A percentile compares a stretch with the other conserved stretches of the same genome.
Evolutionary conservation across 2,329 filamentous ascomycete species (phyloP).

Genomic region (Geosmithia morbida): DNA sequence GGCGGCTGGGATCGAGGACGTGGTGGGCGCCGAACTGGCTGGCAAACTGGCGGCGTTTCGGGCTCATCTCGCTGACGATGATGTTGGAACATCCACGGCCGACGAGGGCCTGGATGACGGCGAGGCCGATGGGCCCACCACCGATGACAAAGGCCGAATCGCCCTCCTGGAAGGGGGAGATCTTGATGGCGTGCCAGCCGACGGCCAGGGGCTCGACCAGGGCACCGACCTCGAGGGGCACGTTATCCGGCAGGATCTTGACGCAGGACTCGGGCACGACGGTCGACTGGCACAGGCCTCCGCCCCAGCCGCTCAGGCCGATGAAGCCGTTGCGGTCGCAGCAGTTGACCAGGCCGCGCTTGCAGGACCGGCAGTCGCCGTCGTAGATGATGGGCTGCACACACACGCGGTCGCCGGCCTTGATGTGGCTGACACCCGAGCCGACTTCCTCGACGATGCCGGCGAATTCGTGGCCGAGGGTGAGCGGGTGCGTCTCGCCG

Average conservation of each 20-base stretch:
- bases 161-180: conserved; percentile 21
- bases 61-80: conserved; percentile 29
- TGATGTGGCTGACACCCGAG: conserved; percentile 26
- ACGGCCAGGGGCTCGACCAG: conserved; percentile 38
- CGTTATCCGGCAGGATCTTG: conserved; percentile 32
- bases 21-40: conserved; percentile 26
- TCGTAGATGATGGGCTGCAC: conserved; percentile 47
- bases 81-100: conserved; percentile 31
- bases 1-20: conserved; percentile 22
- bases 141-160: conserved; percentile 33
- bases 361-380: conserved; percentile 38
- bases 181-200: conserved; percentile 27
- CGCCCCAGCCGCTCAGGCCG: conserved; percentile 26
- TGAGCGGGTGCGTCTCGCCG: conserved; percentile 39
- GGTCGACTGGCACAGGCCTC: conserved; percentile 39
- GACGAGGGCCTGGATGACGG: conserved; percentile 28
- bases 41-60: conserved; percentile 24
- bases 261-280: conserved; percentile 33
- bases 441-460: conserved; percentile 47
- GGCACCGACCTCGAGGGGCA: conserved; percentile 34
- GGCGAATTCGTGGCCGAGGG: conserved; percentile 51
- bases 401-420: conserved; percentile 40
- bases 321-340: conserved; percentile 30
- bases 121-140: conserved; percentile 32
- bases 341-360: conserved; percentile 36